A percentile compares a stretch with the other conserved stretches of the same genome.
Conservation (phyloP, 2,329 filamentous ascomycete genomes). For the Colletotrichum sp. region DNA sequence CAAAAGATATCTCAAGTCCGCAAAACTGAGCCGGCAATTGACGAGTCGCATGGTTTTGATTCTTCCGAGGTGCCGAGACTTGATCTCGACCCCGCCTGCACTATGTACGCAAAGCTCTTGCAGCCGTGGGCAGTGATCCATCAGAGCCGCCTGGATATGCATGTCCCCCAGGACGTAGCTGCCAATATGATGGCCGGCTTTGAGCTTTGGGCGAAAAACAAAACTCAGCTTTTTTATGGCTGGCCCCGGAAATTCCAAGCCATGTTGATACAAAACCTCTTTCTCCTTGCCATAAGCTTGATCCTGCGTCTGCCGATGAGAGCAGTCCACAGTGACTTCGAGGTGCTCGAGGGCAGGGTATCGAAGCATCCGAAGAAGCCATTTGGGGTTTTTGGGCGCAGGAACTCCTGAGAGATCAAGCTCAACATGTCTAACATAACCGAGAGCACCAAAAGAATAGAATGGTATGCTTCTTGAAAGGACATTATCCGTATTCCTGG, state of each 20-base stretch:
- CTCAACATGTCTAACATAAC: background rate
- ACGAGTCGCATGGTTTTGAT: background rate
- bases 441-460: background rate
- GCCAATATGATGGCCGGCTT: background rate
- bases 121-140: background rate
- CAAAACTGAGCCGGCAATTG: background rate
- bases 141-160: background rate
- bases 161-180: background rate
- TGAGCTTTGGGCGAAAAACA: background rate
- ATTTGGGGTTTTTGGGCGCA: background rate
- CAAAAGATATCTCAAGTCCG: background rate
- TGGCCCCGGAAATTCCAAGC: background rate
- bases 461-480: background rate
- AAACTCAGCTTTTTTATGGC: background rate
- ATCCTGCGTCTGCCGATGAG: background rate
- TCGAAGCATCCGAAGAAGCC: background rate
- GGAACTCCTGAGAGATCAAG: background rate
- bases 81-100: background rate
- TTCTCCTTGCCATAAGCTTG: background rate
- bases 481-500: background rate
- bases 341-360: background rate
- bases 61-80: background rate
- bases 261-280: background rate
- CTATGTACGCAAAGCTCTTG: background rate
- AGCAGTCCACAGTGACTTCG: background rate